Base-by-base conservation (phyloP, 1,284 basidiomycete genomes). In the Leccinum holopus region DNA sequence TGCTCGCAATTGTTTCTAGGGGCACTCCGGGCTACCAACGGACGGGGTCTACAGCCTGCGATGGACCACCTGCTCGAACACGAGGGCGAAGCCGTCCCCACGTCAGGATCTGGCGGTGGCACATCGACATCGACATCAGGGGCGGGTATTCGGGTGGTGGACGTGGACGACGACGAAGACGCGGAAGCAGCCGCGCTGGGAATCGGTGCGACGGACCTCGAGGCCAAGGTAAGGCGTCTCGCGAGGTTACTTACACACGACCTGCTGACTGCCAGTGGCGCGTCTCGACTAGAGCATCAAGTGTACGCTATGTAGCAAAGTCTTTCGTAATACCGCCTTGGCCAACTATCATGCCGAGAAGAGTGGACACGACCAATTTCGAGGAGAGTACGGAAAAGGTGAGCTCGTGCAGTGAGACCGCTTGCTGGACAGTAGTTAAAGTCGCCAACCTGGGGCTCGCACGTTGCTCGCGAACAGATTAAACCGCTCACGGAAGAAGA, bases 261-360 rank as follows among this genome's bases (percentile, higher is more conserved):
- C n/a, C 41, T n/a, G n/a, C 41, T 44, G 10, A 44, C 8, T n/a
- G 16, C 8, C 9, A 32, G 11, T 16, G 18, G 49, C 30, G 18
- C 53, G 11, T 18, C 3, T 30, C n/a, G 5, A n/a, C 9, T 61
- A 90, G 89, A 92, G 89, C 69, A 90, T 94, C 77, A 91, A 87
- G 75, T 94, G 92, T 73, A 80, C 86, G 1, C 72, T 90, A 69
- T 97, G 94, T 74, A 87, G 88, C 63, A 97, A 97, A 79, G 81
- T 87, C 35, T 96, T 97, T 82, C 88, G 87, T 72, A 94, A 93
- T 66, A 88, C 92, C 6, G 94, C 92, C 1, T 81, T 97, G 11
- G 96, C 96, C 18, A 92, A 91, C 69, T 98, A 90, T 78, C 96
- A 98, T 72, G 96, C 96, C 3, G 94, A 97, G 76, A 96, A 95